Conservation (phyloP, 2,329 filamentous ascomycete species). For the Diaporthe ampelina region DNA sequence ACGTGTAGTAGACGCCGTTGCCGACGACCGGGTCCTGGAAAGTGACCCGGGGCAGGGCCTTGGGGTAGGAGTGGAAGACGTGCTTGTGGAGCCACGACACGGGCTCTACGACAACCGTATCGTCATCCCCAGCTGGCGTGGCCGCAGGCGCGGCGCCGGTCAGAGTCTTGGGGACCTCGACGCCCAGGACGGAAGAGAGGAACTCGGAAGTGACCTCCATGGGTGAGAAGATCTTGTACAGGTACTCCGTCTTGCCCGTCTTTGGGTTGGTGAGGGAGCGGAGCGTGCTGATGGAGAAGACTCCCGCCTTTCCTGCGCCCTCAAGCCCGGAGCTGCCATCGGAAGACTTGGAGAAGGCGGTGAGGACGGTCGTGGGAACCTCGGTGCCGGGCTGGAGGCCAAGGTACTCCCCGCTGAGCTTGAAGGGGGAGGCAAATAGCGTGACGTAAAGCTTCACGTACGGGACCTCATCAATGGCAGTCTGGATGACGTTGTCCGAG, state of each 20-base stretch:
- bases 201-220: constrained; percentile 66
- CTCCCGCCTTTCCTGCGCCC: constrained; percentile 80
- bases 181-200: constrained; percentile 65
- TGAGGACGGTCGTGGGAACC: constrained; percentile 83
- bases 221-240: constrained; percentile 77
- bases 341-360: constrained; percentile 78
- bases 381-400: constrained; percentile 68
- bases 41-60: constrained; percentile 84
- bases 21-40: constrained; percentile 86
- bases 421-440: constrained; percentile 83
- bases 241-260: constrained; percentile 65
- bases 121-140: constrained; percentile 45
- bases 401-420: constrained; percentile 82
- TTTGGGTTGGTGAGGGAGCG: constrained; percentile 73
- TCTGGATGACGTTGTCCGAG: constrained; percentile 76
- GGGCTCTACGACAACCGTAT: constrained; percentile 55
- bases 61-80: constrained; percentile 87
- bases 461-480: constrained; percentile 81
- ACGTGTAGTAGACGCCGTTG: constrained; percentile 77
- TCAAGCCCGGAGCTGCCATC: constrained; percentile 62
- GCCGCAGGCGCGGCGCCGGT: constrained; percentile 36
- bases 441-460: constrained; percentile 93
- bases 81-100: constrained; percentile 85
- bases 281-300: constrained; percentile 88
- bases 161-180: constrained; percentile 57